Evolutionary conservation across 78 protist species (phyloP).

Genomic region (Dictyostelium purpureum): DNA sequence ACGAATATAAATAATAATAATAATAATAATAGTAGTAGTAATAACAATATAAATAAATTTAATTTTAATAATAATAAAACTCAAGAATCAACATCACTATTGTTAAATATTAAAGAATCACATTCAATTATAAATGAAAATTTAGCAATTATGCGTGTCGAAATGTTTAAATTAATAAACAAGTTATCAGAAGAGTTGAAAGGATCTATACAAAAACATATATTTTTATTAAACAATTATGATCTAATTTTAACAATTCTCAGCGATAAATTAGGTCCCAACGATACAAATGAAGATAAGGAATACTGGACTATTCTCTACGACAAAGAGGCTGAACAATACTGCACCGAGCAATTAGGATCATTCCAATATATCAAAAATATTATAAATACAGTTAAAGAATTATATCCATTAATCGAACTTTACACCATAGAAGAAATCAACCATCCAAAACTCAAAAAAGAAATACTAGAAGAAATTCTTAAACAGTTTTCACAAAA

Average conservation of each 20-base stretch:
- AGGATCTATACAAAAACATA: not conserved
- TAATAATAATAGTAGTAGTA: not conserved
- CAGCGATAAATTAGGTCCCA: not conserved
- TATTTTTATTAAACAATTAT: conserved; percentile 46
- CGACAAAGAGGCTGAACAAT: conserved; percentile 51
- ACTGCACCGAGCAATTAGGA: conserved; percentile 21
- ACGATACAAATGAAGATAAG: conserved; percentile 3
- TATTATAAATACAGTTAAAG: not conserved
- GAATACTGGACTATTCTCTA: conserved; percentile 16
- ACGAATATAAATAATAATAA: not conserved
- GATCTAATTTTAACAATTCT: conserved; percentile 59
- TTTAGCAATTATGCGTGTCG: conserved; percentile 46
- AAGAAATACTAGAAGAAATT: conserved; percentile 18
- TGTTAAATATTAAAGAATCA: not conserved
- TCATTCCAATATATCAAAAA: conserved; percentile 19
- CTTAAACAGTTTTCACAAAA: conserved; percentile 26
- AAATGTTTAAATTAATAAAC: conserved; percentile 12
- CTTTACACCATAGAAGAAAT: conserved; percentile 50
- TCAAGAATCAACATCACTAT: not conserved
- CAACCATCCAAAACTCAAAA: conserved; percentile 27
- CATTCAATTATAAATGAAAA: not conserved
- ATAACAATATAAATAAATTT: not conserved
- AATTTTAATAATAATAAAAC: no score
- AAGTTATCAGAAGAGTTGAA: conserved; percentile 26
- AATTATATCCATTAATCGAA: conserved; percentile 34